Evolutionary conservation across 2,329 filamentous ascomycete genomes (phyloP), one percentile per base, ranked within the genome.

Genomic region (Ceratocystiopsis minuta): DNA sequence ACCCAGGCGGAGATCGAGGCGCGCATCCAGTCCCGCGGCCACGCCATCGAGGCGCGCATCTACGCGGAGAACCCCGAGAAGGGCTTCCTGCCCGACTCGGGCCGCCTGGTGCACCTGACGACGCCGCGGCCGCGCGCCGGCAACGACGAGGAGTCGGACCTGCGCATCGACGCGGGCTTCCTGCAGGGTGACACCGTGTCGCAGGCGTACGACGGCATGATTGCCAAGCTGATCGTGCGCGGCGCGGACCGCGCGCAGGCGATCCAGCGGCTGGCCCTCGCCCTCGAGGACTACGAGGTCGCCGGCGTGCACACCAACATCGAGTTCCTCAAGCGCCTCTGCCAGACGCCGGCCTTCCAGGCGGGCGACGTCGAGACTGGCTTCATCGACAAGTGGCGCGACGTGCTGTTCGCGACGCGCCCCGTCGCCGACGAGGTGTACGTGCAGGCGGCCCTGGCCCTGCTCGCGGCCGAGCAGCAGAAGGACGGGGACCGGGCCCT

Each of bases 191-290:
- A 94, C 56, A 84, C 85, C 48, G 83, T 98, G 3, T 92, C 87
- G 0, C 84, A 88, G 45, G 83, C 90, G 42, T 98, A 98, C 59
- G 90, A 98, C 52, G 90, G 90, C 24, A 98, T 98, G 90, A 94
- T 98, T 50, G 84, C 90, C 37, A 98, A 98, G 62, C 72, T 98
- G 41, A 98, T 98, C 51, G 85, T 96, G 6, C 75, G 83, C 44
- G 90, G 83, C 1, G 71, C 75, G 15, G 80, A 80, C 43, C 72
- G 90, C 45, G 72, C 80, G 55, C 79, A 81, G 20, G 84, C 87
- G 4, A 79, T 98, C 39, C 77, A 82, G 45, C 92, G 84, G 58
- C 68, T 98, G 45, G 75, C 77, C 34, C 66, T 78, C 4, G 87
- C 90, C 1, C 65, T 98, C 12, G 79, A 84, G 49, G 72, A 84